phyloP scores from a whole-genome alignment of 768 basidiomycete species.

The Leucocoprinus sp. region DNA sequence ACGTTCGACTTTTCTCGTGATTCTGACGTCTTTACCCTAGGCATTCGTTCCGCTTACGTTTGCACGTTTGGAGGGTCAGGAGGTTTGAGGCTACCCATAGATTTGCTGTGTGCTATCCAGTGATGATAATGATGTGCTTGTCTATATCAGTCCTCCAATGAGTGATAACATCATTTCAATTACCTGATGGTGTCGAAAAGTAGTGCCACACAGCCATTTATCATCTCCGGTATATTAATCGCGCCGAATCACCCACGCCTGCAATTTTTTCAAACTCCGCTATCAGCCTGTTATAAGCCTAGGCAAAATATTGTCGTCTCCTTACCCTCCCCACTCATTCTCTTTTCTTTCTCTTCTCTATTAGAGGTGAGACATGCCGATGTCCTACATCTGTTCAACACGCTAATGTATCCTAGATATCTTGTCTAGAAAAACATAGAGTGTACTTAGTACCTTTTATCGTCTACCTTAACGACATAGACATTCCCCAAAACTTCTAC shows the following conservation, averaged over 20 bases:
- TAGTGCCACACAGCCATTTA: background rate
- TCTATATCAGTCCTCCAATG: background rate
- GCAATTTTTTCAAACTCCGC: conserved; percentile 37
- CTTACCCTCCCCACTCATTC: conserved; percentile 28
- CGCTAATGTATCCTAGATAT: conserved; percentile 21
- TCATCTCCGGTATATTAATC: conserved; percentile 7
- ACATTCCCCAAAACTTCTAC: conserved; percentile 26
- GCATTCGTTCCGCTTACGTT: conserved; percentile 44
- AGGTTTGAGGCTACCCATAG: conserved; percentile 18
- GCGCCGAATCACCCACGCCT: conserved; percentile 8
- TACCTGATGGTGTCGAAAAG: background rate
- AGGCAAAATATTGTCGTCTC: conserved; percentile 21
- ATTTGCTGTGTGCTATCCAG: background rate
- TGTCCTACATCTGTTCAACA: background rate
- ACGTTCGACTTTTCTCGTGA: conserved; percentile 17
- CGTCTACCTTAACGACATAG: conserved; percentile 38
- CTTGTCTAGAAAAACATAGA: conserved; percentile 43
- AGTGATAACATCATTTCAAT: conserved; percentile 1
- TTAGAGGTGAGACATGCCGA: conserved; percentile 29
- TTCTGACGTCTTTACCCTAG: conserved; percentile 23
- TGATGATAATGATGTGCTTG: conserved; percentile 1
- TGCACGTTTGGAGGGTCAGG: conserved; percentile 30
- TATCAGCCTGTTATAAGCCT: conserved; percentile 22
- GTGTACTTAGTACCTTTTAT: conserved; percentile 55
- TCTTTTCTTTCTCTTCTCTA: conserved; percentile 24